These are phyloP conservation scores for Podaxis rugospora DNA, from an alignment of 768 basidiomycete species.

Conservation along the genomic window DNA sequence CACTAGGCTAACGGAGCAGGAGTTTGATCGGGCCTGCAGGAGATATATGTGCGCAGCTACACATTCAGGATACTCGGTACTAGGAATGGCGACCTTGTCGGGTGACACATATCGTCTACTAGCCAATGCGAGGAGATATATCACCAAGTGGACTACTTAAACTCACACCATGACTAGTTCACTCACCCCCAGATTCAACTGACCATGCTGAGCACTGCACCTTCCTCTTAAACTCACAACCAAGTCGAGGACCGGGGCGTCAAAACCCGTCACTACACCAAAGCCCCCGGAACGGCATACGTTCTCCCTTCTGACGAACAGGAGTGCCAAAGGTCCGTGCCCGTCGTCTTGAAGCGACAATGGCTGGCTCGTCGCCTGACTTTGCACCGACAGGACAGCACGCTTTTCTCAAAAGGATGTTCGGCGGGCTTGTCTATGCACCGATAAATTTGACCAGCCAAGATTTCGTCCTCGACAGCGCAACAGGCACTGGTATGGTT, in stretches of 20 bases:
- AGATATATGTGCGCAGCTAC: too few species aligned
- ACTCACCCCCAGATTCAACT: not conserved
- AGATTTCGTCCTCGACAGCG: not conserved
- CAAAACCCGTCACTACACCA: not conserved
- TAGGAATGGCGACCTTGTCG: too few species aligned
- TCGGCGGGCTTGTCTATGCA: not conserved
- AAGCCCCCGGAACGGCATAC: constrained; percentile 19
- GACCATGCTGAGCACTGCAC: not conserved
- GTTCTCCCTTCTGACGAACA: constrained; percentile 13
- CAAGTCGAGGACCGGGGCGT: not conserved
- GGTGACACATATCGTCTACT: too few species aligned
- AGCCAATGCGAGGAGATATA: too few species aligned
- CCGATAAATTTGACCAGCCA: not conserved
- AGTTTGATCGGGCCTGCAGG: too few species aligned
- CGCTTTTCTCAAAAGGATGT: not conserved
- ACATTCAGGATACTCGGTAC: too few species aligned
- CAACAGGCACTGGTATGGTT: not conserved
- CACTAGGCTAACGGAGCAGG: too few species aligned
- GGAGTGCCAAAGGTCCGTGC: not conserved
- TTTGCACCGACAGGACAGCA: not conserved
- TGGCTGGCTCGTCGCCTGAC: not conserved
- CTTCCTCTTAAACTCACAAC: not conserved
- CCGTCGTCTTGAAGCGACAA: not conserved
- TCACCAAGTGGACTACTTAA: not conserved
- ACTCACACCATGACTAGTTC: too few species aligned